Base-by-base conservation (phyloP, 495 filamentous ascomycete species). In the Ramalina peruviana region DNA sequence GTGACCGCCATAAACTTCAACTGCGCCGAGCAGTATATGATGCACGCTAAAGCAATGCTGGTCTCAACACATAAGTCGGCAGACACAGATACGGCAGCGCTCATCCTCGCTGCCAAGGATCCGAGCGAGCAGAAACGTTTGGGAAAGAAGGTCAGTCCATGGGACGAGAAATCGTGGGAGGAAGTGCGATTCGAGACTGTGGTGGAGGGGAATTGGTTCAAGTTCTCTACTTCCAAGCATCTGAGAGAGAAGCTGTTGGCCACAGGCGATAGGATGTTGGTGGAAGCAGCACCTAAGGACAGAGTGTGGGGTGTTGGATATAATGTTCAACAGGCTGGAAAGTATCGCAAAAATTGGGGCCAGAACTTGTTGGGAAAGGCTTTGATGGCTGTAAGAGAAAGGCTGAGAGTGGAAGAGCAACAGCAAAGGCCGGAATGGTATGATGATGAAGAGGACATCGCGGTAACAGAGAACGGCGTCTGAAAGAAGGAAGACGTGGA, bases 291-390 rank as follows among this genome's bases (percentile, higher is more conserved):
- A 49, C 77, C 80, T 46, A 66, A 63, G 41, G 81, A 85, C 63
- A 53, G 66, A 33, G 69, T 82, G 47, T 84, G 80, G 81, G 81
- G 81, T 5, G 62, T 84, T 37, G 80, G 81, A 13, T 80, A 77
- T 60, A 62, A 23, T 23, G 23, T 23, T 23, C 23, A 4, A 23
- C 23, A 23, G 23, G 23, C 23, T 23, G 23, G 2, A 2, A 2
- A 4, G 2, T 23, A 23, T 23, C 23, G 23, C 23, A 23, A 23
- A 2, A 23, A 23, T 23, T 23, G 23, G 23, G 23, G 23, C 23
- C 23, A 23, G 23, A 23, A 23, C 4, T 4, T 23, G 2, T 23
- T 23, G 23, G 23, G 23, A 23, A 23, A 23, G 23, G 23, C 23
- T 23, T 23, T 23, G 23, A 23, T 23, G 23, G 23, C 4, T 23